A percentile compares a stretch with the other conserved stretches of the same genome.
These are phyloP conservation scores for Tulasnella calospora DNA, from an alignment of 768 basidiomycete species.

Conservation along the genomic window DNA sequence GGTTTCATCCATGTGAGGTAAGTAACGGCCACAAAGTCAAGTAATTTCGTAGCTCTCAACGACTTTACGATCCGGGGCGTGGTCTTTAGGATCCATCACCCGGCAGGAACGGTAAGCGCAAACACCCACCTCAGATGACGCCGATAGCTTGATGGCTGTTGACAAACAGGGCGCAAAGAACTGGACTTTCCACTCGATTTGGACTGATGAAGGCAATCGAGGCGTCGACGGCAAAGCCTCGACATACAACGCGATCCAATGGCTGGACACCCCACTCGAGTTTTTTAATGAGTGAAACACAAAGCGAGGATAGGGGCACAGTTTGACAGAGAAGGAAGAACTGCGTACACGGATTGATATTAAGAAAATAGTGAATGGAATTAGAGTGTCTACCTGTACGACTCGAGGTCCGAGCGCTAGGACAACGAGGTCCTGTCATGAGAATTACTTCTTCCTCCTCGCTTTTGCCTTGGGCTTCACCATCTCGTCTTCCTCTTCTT, in stretches of 20 bases:
- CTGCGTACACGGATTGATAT: background rate
- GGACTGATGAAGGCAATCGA: constrained; percentile 53
- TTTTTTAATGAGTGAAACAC: constrained; percentile 61
- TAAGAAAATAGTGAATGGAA: background rate
- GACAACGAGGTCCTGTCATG: too few species aligned
- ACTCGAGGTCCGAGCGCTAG: background rate
- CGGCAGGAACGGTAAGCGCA: constrained; percentile 8
- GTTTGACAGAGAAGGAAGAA: background rate
- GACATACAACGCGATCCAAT: constrained; percentile 63
- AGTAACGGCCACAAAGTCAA: background rate
- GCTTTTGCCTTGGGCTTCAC: background rate
- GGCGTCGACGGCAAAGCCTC: constrained; percentile 48
- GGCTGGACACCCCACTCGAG: constrained; percentile 51
- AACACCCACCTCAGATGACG: background rate
- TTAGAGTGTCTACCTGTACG: background rate
- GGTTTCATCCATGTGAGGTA: constrained; percentile 72
- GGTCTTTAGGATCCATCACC: constrained; percentile 4
- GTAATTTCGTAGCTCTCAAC: constrained; percentile 28
- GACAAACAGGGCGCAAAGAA: background rate
- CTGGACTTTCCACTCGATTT: constrained; percentile 59
- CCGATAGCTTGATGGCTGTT: background rate
- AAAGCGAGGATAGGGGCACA: background rate
- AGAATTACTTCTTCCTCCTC: background rate
- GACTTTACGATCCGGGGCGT: background rate
- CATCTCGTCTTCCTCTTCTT: background rate